Base-by-base conservation (phyloP, 768 basidiomycete genomes). In the Hypholoma sublateritium region DNA sequence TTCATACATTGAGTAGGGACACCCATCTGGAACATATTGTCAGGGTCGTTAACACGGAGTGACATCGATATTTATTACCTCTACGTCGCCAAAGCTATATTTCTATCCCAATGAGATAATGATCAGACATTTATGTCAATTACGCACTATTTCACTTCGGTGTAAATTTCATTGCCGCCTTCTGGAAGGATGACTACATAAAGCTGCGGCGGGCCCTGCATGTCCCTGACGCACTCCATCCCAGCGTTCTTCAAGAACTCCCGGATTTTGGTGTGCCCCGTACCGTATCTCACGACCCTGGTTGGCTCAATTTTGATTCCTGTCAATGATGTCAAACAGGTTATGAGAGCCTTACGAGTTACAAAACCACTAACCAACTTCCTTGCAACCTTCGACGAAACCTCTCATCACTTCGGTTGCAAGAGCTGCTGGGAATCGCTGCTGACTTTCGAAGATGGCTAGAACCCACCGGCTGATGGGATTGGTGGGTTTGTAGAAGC, bases 1-100 rank as follows among this genome's bases (percentile, higher is more conserved):
- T 89, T 89, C 63, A 93, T 62, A 66, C 91, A 93, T 59, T 93
- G 91, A 0, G 91, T 93, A 0, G 90, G 84, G 7, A 91, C 84
- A 22, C 91, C 91, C 62, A 80, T 77, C 84, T 88, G 53, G 3
- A 22, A 45, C 35, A 25, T n/a, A 34, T 13, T 9, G n/a, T 22
- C 5, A 39, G 24, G 12, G 35, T 13, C 36, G 34, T 54, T 21
- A 22, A 44, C 2, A 25, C 36, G 6, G 22, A 6, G n/a, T 9
- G 8, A 25, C 22, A 47, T 22, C 46, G 16, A 57, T 1, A 17
- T 21, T 45, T 48, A 9, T 25, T 41, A 48, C 63, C 76, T 70
- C 65, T 41, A 88, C 74, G 62, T 92, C 89, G 5, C 91, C 90
- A 51, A 90, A 90, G 64, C 90, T 92, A 55, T 28, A 50, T 34